Evolutionary conservation across 1,284 basidiomycete genomes (phyloP), one percentile per base, ranked within the genome.

Genomic region (Cutaneotrichosporon dermatis): DNA sequence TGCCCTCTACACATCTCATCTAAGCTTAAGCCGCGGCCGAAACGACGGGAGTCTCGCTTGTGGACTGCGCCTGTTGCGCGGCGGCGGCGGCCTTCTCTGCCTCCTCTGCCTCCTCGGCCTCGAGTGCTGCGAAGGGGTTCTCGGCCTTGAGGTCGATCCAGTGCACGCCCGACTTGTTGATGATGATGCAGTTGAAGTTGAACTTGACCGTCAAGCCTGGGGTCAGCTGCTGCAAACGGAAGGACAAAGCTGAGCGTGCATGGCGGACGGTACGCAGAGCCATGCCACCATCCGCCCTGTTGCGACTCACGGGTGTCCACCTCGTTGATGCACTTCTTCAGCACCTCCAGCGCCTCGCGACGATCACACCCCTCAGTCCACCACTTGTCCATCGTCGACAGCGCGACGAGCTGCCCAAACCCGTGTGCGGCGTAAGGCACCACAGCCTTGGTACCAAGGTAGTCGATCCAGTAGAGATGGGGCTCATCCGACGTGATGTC

Each of bases 341-440:
- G 80, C 5, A 88, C 85, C 1, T 84, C 90, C 25, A 98, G 77
- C 5, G 91, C 96, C 70, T 96, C 90, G 66, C 92, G 89, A 33
- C 66, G 64, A 50, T 70, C 72, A 58, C 75, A 74, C 9, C 69
- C 72, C 49, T 74, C 71, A 51, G 73, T 73, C 77, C 77, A 79
- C 66, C 76, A 93, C 86, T 89, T 83, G 74, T 99, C 95, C 64
- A 99, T 83, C 70, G 94, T 90, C 83, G 88, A 88, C 69, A 98
- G 81, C 16, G 86, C 88, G 76, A 99, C 95, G 79, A 94, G 95
- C 61, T 88, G 85, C 42, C 92, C 95, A 74, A 98, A 94, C 1
- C 95, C 96, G 75, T 98, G 95, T 0, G 93, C 93, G 6, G 87
- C 94, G 75, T 94, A 99, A 0, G 94, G 93, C 5, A 98, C 89